A percentile compares a stretch with the other conserved stretches of the same genome.
Conservation (phyloP, 495 filamentous ascomycete genomes). For the Haplographium delicatum region DNA sequence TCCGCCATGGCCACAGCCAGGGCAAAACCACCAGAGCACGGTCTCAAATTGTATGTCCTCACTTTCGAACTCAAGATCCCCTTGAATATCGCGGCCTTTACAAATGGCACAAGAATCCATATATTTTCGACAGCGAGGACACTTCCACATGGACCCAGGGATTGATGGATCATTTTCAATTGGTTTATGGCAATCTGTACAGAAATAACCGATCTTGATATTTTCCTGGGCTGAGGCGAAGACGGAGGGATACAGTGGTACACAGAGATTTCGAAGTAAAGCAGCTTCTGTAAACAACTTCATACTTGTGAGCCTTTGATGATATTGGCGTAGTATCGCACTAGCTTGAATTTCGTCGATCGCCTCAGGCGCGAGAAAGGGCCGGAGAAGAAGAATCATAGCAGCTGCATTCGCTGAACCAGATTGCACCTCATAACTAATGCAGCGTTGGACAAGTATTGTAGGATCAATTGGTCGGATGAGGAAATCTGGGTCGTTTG, state of each 20-base stretch:
- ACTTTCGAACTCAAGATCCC: slow-evolving; percentile 28
- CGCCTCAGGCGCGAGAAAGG: slow-evolving; percentile 41
- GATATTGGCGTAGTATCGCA: slow-evolving; percentile 58
- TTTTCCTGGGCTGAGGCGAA: slow-evolving; percentile 49
- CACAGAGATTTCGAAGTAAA: slow-evolving; percentile 60
- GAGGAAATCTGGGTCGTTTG: slow-evolving; percentile 37
- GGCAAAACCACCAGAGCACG: slow-evolving; percentile 63
- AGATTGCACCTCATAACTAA: slow-evolving; percentile 40
- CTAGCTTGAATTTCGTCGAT: slow-evolving; percentile 43
- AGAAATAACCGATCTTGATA: slow-evolving; percentile 42
- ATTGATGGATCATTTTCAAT: slow-evolving; percentile 42
- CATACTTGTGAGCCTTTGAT: slow-evolving; percentile 57
- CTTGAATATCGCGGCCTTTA: slow-evolving; percentile 18
- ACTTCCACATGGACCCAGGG: slow-evolving; percentile 23
- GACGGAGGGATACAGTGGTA: slow-evolving; percentile 50
- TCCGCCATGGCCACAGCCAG: slow-evolving; percentile 70
- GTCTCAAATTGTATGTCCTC: not conserved
- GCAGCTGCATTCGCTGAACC: slow-evolving; percentile 44
- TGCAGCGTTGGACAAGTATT: slow-evolving; percentile 38
- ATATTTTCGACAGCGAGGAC: slow-evolving; percentile 32
- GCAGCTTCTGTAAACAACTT: slow-evolving; percentile 63
- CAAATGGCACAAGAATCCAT: slow-evolving; percentile 42
- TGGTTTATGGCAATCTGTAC: slow-evolving; percentile 46
- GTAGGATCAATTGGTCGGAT: slow-evolving; percentile 42
- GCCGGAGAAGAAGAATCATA: slow-evolving; percentile 47